Percentiles rank a stretch among this genome's conserved stretches.
These are phyloP conservation scores for Vickermania spadyakhi DNA, from an alignment of 208 protist species.

Conservation along the genomic window DNA sequence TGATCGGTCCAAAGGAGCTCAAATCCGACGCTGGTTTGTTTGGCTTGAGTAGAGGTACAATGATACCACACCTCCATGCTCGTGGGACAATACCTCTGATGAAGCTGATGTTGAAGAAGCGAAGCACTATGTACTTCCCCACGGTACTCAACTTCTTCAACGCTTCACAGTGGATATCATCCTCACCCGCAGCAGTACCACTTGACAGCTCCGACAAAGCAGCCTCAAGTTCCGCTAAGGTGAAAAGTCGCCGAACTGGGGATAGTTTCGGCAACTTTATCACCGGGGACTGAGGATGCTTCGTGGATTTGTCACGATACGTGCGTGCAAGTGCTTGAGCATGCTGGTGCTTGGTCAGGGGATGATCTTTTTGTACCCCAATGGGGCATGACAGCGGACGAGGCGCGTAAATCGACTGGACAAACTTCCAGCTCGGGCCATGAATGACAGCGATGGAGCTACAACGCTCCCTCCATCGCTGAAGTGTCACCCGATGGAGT, in stretches of 20 bases:
- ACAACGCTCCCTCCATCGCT: background rate
- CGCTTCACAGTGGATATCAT: constrained; percentile 7
- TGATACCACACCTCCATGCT: constrained; percentile 13
- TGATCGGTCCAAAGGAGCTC: constrained; percentile 13
- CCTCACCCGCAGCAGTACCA: constrained; percentile 6
- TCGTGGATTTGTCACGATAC: constrained; percentile 7
- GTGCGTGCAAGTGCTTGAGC: constrained; percentile 4
- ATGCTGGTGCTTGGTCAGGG: constrained; percentile 1
- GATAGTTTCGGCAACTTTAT: background rate
- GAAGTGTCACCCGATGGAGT: background rate
- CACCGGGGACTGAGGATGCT: background rate
- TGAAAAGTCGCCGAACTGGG: background rate
- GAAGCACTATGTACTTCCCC: constrained; percentile 1
- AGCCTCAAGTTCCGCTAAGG: constrained; percentile 6
- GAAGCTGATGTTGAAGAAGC: constrained; percentile 13
- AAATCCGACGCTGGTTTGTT: constrained; percentile 8
- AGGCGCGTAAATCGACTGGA: constrained; percentile 7
- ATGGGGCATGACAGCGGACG: constrained; percentile 1
- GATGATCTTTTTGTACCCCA: background rate
- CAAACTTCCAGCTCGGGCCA: constrained; percentile 3
- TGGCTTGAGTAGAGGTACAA: constrained; percentile 19
- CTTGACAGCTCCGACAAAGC: constrained; percentile 3
- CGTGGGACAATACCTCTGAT: constrained; percentile 5
- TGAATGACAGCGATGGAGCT: background rate
- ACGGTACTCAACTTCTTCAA: constrained; percentile 3